phyloP scores from a whole-genome alignment of 495 filamentous ascomycete species.

The Polyplosphaeria fusca region DNA sequence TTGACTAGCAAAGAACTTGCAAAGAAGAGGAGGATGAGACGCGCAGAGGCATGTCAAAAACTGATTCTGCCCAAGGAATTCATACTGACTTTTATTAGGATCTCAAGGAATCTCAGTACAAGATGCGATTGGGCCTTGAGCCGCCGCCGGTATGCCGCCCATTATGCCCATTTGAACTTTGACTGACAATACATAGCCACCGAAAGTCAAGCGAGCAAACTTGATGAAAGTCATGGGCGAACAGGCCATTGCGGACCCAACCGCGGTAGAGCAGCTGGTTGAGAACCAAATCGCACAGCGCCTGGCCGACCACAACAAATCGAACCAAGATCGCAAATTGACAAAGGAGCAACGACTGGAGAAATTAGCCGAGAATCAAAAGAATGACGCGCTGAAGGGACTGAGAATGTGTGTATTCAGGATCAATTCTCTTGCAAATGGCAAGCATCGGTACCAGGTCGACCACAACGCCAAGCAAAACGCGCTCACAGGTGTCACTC shows the following conservation, averaged over 20 bases:
- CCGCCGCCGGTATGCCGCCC: no score
- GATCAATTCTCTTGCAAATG: conserved; percentile 81
- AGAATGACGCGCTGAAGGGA: conserved; percentile 82
- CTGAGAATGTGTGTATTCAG: conserved; percentile 82
- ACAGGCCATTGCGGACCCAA: conserved; percentile 95
- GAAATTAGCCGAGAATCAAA: conserved; percentile 78
- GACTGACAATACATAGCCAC: conserved; percentile 86
- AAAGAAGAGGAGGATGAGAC: conserved; percentile 84
- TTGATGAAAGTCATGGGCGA: conserved; percentile 97
- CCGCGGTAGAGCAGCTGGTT: conserved; percentile 91
- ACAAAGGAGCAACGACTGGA: conserved; percentile 86
- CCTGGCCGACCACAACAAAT: conserved; percentile 65
- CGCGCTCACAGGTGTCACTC: conserved; percentile 77
- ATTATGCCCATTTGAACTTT: no score
- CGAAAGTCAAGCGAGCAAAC: conserved; percentile 93
- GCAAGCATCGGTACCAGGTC: conserved; percentile 89
- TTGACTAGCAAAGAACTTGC: conserved; percentile 86
- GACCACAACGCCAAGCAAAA: conserved; percentile 86
- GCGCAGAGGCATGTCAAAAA: no score
- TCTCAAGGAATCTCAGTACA: conserved; percentile 91
- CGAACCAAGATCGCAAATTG: conserved; percentile 84
- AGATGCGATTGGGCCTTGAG: conserved; percentile 85
- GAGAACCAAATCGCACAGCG: conserved; percentile 87
- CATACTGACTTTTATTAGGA: no score
- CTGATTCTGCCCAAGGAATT: no score